Evolutionary conservation across 2,329 filamentous ascomycete species (phyloP).

Genomic region (Penicillium sp.): DNA sequence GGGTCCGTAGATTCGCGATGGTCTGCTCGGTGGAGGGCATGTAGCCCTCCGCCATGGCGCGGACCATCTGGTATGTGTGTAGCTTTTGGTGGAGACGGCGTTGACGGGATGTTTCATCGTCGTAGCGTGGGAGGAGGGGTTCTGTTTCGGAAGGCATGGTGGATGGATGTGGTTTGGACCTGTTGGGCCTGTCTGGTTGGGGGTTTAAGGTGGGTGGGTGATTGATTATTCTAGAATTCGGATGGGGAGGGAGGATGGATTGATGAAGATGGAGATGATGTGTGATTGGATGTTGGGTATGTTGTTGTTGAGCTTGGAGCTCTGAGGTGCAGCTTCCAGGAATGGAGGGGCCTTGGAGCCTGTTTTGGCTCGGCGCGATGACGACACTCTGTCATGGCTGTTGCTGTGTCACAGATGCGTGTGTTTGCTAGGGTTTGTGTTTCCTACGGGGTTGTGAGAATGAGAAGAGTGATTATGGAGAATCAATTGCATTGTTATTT

Average conservation of each 20-base stretch:
- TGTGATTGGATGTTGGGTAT: not conserved
- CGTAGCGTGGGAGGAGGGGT: slow-evolving; percentile 77
- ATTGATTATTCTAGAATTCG: not conserved
- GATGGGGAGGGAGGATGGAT: not conserved
- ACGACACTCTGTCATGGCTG: slow-evolving; percentile 17
- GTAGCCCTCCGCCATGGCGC: slow-evolving; percentile 80
- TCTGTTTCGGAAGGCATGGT: slow-evolving; percentile 66
- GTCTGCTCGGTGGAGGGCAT: slow-evolving; percentile 91
- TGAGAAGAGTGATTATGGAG: no score
- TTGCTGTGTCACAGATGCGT: not conserved
- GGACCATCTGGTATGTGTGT: slow-evolving; percentile 89
- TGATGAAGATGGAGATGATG: not conserved
- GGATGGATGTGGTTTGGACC: slow-evolving; percentile 10
- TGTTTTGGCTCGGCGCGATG: slow-evolving; percentile 25
- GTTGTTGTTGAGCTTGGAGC: slow-evolving; percentile 5
- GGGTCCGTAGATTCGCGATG: slow-evolving; percentile 77
- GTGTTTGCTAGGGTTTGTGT: slow-evolving; percentile 12
- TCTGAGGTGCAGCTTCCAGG: slow-evolving; percentile 5
- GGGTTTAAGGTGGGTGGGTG: no score
- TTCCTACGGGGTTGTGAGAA: not conserved
- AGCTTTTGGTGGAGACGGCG: slow-evolving; percentile 83
- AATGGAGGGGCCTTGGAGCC: slow-evolving; percentile 14
- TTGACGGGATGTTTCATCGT: slow-evolving; percentile 79
- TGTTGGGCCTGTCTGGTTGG: not conserved
- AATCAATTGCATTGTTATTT: not conserved